Percentiles rank a stretch among this genome's conserved stretches.
Evolutionary conservation across 345 rosid genomes (phyloP).

Genomic region (Iberis pinnata): DNA sequence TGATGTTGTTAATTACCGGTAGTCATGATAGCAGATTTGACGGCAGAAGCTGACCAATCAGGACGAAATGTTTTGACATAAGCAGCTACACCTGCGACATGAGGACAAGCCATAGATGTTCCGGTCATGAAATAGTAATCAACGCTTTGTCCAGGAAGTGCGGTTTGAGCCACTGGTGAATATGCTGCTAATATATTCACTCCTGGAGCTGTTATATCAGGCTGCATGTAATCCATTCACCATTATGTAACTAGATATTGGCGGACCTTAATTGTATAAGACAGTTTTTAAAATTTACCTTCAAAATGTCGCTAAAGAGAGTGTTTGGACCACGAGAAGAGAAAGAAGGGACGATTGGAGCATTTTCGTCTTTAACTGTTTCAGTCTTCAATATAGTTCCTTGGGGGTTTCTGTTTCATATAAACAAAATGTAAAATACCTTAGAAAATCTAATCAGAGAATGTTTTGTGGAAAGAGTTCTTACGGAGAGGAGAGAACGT

Average conservation of each 20-base stretch:
- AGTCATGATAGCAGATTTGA: constrained; percentile 73
- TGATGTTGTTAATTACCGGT: constrained; percentile 36
- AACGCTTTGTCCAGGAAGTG: constrained; percentile 15
- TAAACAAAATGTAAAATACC: neutral
- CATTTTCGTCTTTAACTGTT: constrained; percentile 20
- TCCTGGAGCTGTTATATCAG: constrained; percentile 40
- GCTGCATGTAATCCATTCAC: constrained; percentile 25
- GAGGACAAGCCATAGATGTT: constrained; percentile 72
- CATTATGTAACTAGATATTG: too few relatives aligned
- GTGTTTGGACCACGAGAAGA: constrained; percentile 46
- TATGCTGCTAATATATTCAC: constrained; percentile 40
- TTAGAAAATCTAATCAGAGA: constrained; percentile 18
- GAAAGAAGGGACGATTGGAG: constrained; percentile 39
- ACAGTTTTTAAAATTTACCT: too few relatives aligned
- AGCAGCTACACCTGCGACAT: constrained; percentile 57
- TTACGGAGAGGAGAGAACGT: constrained; percentile 30
- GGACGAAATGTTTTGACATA: constrained; percentile 36
- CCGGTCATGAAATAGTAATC: constrained; percentile 39
- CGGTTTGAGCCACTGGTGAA: constrained; percentile 19
- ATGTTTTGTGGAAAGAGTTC: constrained; percentile 16
- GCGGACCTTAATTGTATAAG: too few relatives aligned
- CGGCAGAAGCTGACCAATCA: constrained; percentile 44
- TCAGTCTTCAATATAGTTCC: constrained; percentile 34
- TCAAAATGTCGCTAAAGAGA: constrained; percentile 40
- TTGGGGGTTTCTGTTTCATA: constrained; percentile 22